These are phyloP conservation scores for Phytophthora cryptogea DNA, from an alignment of 352 stramenopile species.

Conservation along the genomic window DNA sequence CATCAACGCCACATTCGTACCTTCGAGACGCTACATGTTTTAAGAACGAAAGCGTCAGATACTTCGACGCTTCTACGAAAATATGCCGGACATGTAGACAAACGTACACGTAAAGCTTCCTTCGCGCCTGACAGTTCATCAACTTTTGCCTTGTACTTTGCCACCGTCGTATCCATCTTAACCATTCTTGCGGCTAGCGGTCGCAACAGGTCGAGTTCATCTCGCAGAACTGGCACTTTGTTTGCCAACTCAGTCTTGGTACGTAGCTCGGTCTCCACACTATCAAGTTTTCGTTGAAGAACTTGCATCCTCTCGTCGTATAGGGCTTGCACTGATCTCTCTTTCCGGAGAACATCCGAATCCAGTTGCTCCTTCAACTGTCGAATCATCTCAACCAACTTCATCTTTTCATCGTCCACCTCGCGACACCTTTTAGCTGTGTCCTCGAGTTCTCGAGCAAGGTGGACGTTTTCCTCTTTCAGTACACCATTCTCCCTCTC, in stretches of 20 bases:
- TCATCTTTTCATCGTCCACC: conserved; percentile 34
- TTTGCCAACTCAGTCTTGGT: conserved; percentile 39
- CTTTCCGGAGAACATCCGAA: conserved; percentile 60
- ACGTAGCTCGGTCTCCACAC: conserved; percentile 35
- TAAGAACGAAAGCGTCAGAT: background rate
- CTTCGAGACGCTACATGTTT: conserved; percentile 49
- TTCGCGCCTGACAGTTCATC: conserved; percentile 61
- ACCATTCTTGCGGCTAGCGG: conserved; percentile 48
- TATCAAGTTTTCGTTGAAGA: conserved; percentile 51
- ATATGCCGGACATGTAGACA: background rate
- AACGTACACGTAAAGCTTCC: conserved; percentile 53
- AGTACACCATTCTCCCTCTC: conserved; percentile 64
- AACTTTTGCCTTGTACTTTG: conserved; percentile 77
- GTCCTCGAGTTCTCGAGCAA: conserved; percentile 38
- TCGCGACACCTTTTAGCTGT: conserved; percentile 27
- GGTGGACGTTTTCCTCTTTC: conserved; percentile 65
- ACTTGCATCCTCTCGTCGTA: conserved; percentile 58
- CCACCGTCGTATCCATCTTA: conserved; percentile 51
- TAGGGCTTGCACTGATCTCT: conserved; percentile 47
- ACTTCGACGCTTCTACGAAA: background rate
- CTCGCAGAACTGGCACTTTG: conserved; percentile 45
- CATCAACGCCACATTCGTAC: conserved; percentile 56
- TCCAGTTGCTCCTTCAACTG: conserved; percentile 48
- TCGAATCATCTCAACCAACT: conserved; percentile 38
- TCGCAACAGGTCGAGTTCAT: conserved; percentile 75